Conservation (phyloP, 345 rosid species). For the Linum tenue region DNA sequence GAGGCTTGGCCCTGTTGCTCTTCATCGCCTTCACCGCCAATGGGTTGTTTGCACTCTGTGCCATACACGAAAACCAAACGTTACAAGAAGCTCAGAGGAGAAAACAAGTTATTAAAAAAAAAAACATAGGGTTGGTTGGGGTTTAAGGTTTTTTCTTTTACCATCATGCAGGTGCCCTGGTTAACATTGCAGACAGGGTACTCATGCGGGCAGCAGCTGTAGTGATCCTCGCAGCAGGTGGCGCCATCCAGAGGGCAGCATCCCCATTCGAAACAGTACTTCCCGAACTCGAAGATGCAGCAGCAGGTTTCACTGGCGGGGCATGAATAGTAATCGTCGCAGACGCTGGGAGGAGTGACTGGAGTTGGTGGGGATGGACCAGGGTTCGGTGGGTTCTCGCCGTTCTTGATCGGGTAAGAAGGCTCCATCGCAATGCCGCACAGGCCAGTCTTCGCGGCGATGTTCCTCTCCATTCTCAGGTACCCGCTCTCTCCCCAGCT, state of each 20-base stretch:
- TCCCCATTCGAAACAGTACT: constrained; percentile 79
- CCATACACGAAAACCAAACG: background rate
- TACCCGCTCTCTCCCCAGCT: constrained; percentile 86
- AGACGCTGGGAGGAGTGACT: constrained; percentile 52
- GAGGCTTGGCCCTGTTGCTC: constrained; percentile 67
- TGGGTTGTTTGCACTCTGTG: constrained; percentile 85
- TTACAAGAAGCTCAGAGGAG: background rate
- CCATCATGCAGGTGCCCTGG: constrained; percentile 61
- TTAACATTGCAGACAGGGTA: constrained; percentile 64
- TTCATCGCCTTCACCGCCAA: constrained; percentile 59
- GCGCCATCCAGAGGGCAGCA: constrained; percentile 89
- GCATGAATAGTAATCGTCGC: constrained; percentile 59
- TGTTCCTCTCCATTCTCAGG: constrained; percentile 59
- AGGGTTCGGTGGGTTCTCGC: constrained; percentile 86
- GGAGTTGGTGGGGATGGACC: constrained; percentile 97
- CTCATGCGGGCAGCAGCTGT: constrained; percentile 83
- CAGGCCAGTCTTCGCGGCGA: constrained; percentile 37
- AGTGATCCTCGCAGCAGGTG: constrained; percentile 71
- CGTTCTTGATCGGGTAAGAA: constrained; percentile 76
- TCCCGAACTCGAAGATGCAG: constrained; percentile 51
- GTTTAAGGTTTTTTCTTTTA: constrained; percentile 11
- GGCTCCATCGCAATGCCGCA: constrained; percentile 88
- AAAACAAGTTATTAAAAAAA: background rate
- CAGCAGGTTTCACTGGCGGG: constrained; percentile 81
- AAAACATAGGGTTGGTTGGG: background rate